phyloP scores from a whole-genome alignment of 371 early-diverging fungal species.

The Thermomucor indicae-seudaticae region DNA sequence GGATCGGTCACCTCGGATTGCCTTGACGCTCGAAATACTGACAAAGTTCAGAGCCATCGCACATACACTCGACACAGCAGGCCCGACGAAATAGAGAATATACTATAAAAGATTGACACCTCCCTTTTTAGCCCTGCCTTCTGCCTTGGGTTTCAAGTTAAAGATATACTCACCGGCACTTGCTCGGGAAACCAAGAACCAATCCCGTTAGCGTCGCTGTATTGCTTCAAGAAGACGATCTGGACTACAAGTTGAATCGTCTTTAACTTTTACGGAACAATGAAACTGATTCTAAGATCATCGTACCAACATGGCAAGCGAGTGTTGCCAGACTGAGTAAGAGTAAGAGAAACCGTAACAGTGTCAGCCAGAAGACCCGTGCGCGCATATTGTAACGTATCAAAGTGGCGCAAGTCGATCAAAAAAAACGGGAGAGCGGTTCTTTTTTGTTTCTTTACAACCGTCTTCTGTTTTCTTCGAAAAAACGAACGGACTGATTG shows the following conservation, averaged over 20 bases:
- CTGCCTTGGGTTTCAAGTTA: not conserved
- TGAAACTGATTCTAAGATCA: not conserved
- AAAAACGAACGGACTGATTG: too few relatives aligned
- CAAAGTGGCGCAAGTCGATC: too few relatives aligned
- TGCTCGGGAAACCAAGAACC: conserved; percentile 24
- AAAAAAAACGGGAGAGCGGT: too few relatives aligned
- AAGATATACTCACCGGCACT: conserved; percentile 19
- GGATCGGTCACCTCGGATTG: conserved; percentile 20
- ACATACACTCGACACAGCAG: conserved; percentile 29
- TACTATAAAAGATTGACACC: conserved; percentile 17
- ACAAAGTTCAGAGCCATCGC: conserved; percentile 18
- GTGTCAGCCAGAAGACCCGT: conserved; percentile 14
- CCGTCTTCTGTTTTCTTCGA: too few relatives aligned
- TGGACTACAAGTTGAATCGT: conserved; percentile 12
- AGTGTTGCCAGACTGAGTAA: conserved; percentile 13
- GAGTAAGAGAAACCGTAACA: conserved; percentile 12
- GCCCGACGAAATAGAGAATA: conserved; percentile 36
- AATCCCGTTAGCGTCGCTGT: not conserved
- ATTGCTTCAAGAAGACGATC: conserved; percentile 17
- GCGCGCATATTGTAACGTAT: conserved; percentile 3
- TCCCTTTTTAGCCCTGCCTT: not conserved
- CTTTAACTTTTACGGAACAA: not conserved
- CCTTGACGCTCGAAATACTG: conserved; percentile 12
- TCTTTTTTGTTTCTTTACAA: too few relatives aligned
- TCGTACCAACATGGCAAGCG: conserved; percentile 19